Base-by-base conservation (phyloP, 441 rosid species). In the Aleurites moluccanus region DNA sequence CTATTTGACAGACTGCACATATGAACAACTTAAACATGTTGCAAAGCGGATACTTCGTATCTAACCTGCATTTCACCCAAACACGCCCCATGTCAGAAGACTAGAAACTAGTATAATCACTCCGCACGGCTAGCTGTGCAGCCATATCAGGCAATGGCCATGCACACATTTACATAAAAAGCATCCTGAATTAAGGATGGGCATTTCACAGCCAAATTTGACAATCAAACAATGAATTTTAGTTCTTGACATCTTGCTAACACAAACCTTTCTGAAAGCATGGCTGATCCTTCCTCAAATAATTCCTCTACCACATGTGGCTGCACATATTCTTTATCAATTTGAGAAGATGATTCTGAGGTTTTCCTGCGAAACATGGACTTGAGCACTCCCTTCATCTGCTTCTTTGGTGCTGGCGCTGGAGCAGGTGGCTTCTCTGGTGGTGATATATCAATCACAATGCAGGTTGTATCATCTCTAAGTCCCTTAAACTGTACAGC, bases 1-100 rank as follows among this genome's bases (percentile, higher is more conserved):
- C 99, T 84, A 91, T 85, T 90, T 93, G 98, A 81, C 99, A 96
- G 64, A 93, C 97, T 14, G 98, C 98, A 80, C 99, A 96, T 84
- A 81, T 87, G 76, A 92, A 93, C 91, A 93, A 69, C 91, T 86
- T 90, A 79, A 92, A 96, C 97, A 96, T 90, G 87, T 96, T 96
- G 97, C 98, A 92, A 20, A 96, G 82, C 2, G 98, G 99, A 77
- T 96, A 96, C 79, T 89, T 91, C 13, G 97, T 87, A 76, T 93
- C 94, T 79, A 96, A 86, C 92, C 99, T 96, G 97, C 88, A 86
- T 64, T 11, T 49, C 64, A 78, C n/a, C 57, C 71, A 80, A 66
- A 70, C 20, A 62, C 13, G 40, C 42, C 64, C 73, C 38, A 10
- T 13, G 70, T 77, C 69, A 84, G 27, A 66, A 72, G 30, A 55